phyloP scores from a whole-genome alignment of 208 protist species.

The Phytomonas francai region DNA sequence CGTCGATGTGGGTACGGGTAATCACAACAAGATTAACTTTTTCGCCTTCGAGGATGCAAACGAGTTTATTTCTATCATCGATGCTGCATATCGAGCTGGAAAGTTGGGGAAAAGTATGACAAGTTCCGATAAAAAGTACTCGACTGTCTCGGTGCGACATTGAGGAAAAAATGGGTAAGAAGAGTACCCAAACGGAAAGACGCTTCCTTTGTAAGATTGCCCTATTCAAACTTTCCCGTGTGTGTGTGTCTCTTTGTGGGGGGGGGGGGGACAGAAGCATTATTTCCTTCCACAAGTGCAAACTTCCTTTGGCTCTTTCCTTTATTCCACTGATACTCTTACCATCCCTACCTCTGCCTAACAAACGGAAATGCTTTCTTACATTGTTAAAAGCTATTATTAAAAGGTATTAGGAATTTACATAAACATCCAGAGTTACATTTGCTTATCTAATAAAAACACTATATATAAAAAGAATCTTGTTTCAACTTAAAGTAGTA shows the following conservation, averaged over 20 bases:
- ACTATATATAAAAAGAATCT: not conserved
- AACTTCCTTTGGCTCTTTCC: not conserved
- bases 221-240: not conserved
- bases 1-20: conserved; percentile 98
- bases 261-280: not conserved
- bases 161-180: conserved; percentile 6
- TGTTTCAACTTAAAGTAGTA: not conserved
- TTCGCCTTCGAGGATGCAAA: conserved; percentile 91
- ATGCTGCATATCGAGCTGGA: conserved; percentile 95
- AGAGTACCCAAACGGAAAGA: not conserved
- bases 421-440: not conserved
- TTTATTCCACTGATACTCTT: not conserved
- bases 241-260: conserved; percentile 12
- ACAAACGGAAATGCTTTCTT: not conserved
- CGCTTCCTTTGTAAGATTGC: not conserved
- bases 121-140: conserved; percentile 96
- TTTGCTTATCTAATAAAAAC: not conserved
- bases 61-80: conserved; percentile 97
- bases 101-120: conserved; percentile 94
- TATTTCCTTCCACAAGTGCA: not conserved
- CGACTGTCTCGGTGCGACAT: conserved; percentile 56
- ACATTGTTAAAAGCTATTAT: not conserved
- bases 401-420: not conserved
- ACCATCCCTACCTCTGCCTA: not conserved
- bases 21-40: conserved; percentile 99